Evolutionary conservation across 1,284 basidiomycete species (phyloP), one percentile per base, ranked within the genome.

Genomic region (Lentinula novae-zelandiae): DNA sequence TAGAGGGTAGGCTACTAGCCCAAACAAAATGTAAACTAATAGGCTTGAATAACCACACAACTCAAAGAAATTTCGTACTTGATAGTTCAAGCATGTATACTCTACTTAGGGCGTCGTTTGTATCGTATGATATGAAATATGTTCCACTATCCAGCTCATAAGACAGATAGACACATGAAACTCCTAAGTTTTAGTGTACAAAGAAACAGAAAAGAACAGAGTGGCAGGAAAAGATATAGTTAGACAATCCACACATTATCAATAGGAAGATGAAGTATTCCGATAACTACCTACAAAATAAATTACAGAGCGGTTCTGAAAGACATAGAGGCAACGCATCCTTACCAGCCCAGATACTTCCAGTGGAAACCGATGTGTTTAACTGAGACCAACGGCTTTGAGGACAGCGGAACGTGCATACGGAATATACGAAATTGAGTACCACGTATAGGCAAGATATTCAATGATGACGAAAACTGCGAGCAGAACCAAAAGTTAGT

Each of bases 381-480:
- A 76, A 58, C 75, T 73, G 71, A 90, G 74, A 1, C 89, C 87
- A 62, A 92, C 75, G 31, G 83, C 69, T 69, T 84, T 90, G 62
- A 84, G 77, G 50, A 91, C 83, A 12, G 86, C 90, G 2, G 84
- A 76, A 57, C 93, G 84, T 1, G 93, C 93, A 68, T 94, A 95
- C 1, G 93, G 93, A 66, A 96, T 92, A 76, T 95, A 96, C 15
- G 87, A 90, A 22, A 91, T 75, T 50, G 82, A 85, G 71, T 90
- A 93, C 90, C 92, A 95, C 20, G 87, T 86, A 73, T 90, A 94
- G 7, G 92, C 93, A 62, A 95, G 76, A 71, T 88, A 93, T 74
- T 94, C 84, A 73, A 95, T 78, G 73, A 95, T 82, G 61, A 95
- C 93, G 72, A 95, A 92, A 61, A 95, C 90, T 92, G 70, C n/a